Conservation (phyloP, 2,329 filamentous ascomycete genomes). For the Colletotrichum phormii region DNA sequence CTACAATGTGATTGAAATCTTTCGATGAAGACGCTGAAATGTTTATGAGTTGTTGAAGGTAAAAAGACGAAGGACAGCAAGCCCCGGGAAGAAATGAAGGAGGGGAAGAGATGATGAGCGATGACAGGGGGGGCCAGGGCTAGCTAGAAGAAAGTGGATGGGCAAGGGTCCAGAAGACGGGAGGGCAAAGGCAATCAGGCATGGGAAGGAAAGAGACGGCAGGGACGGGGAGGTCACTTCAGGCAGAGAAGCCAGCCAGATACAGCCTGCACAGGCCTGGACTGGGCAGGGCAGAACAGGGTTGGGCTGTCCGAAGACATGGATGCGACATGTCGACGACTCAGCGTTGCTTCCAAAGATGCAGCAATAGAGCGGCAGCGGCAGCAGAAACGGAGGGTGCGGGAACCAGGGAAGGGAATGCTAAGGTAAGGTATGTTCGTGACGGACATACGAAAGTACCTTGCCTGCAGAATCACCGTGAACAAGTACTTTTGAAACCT, state of each 20-base stretch:
- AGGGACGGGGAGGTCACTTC: not conserved
- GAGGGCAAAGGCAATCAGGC: conserved; percentile 23
- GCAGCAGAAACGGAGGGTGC: conserved; percentile 12
- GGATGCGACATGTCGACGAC: conserved; percentile 21
- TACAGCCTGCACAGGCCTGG: not conserved
- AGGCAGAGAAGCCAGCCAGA: conserved; percentile 24
- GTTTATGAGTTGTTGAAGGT: conserved; percentile 6
- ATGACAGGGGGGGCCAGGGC: conserved; percentile 24
- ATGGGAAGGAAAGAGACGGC: not conserved
- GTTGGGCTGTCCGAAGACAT: conserved; percentile 21
- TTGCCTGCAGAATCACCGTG: not conserved
- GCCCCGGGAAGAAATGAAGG: not conserved
- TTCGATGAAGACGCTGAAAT: not conserved
- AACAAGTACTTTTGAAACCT: not conserved
- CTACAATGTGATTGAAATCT: not conserved
- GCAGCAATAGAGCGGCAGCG: not conserved
- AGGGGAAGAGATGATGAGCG: conserved; percentile 22
- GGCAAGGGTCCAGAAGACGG: conserved; percentile 32
- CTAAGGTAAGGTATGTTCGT: not conserved
- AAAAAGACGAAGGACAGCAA: not conserved
- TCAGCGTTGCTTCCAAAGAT: conserved; percentile 13
- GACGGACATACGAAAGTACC: not conserved
- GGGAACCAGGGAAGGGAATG: conserved; percentile 6
- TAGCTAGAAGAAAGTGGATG: conserved; percentile 15
- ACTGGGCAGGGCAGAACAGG: conserved; percentile 16